These are phyloP conservation scores for Mollisiaceae sp. DNA, from an alignment of 2,329 filamentous ascomycete species.

Conservation along the genomic window DNA sequence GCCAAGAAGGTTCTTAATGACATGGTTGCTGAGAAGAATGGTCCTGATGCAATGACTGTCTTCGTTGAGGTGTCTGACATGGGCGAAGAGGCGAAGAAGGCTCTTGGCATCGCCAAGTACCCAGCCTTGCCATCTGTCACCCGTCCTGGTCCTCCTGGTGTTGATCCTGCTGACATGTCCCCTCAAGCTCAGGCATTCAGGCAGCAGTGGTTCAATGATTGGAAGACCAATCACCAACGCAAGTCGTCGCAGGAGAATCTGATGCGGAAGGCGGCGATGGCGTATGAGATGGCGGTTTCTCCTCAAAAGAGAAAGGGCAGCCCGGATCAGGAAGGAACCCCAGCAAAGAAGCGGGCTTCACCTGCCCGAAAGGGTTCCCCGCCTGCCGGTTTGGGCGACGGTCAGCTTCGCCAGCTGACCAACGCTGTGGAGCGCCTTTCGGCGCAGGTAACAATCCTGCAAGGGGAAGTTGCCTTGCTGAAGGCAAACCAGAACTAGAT, in stretches of 20 bases:
- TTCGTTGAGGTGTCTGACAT: neutral
- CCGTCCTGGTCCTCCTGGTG: too few species aligned
- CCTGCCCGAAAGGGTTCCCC: neutral
- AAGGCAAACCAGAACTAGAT: neutral
- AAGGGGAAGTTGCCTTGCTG: neutral
- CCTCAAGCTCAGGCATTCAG: neutral
- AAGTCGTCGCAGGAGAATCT: neutral
- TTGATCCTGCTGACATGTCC: neutral
- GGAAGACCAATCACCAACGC: neutral
- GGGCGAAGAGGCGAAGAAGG: too few species aligned
- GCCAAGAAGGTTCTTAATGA: neutral
- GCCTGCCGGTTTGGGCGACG: too few species aligned
- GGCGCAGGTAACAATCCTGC: neutral
- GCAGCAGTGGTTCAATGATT: neutral
- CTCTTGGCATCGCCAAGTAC: too few species aligned
- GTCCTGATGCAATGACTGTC: neutral
- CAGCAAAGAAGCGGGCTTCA: neutral
- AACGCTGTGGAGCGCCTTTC: neutral
- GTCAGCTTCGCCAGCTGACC: neutral
- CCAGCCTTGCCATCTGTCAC: too few species aligned
- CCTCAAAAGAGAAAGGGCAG: neutral
- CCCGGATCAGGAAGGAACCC: too few species aligned
- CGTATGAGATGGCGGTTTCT: neutral
- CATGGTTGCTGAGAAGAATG: neutral
- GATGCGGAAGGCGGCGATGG: neutral